These are phyloP conservation scores for Candida piceae DNA, from an alignment of 805 yeast species.

Conservation along the genomic window DNA sequence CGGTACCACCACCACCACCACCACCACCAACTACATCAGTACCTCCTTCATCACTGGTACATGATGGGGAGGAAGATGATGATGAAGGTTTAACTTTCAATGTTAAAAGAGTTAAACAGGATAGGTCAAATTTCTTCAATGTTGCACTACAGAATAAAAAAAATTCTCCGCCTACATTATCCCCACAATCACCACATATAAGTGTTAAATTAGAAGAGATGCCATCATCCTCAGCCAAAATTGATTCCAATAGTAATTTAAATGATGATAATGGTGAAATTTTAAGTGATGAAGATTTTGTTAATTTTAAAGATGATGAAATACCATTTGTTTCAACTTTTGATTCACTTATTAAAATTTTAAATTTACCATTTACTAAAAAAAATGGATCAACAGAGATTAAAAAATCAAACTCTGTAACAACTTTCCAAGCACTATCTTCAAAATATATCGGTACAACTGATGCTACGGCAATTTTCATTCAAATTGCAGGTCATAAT, in stretches of 20 bases:
- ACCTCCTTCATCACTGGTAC: neutral
- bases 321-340: conserved; percentile 14
- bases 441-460: conserved; percentile 17
- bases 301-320: conserved; percentile 6
- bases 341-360: conserved; percentile 14
- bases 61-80: no score
- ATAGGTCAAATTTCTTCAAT: conserved; percentile 1
- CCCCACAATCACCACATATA: neutral
- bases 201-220: neutral
- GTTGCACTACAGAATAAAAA: neutral
- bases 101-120: conserved; percentile 1
- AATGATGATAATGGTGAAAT: conserved; percentile 1
- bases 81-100: conserved; percentile 5
- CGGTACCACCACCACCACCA: neutral
- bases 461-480: conserved; percentile 17
- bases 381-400: conserved; percentile 15
- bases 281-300: conserved; percentile 2
- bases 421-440: conserved; percentile 17
- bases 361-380: conserved; percentile 14
- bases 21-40: neutral
- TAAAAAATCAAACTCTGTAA: conserved; percentile 18
- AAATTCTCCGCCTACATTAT: neutral
- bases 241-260: neutral
- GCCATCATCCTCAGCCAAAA: neutral
- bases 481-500: conserved; percentile 10